Percentiles rank a stretch among this genome's conserved stretches.
Conservation (phyloP, 1,284 basidiomycete genomes). For the Naganishia albida region DNA sequence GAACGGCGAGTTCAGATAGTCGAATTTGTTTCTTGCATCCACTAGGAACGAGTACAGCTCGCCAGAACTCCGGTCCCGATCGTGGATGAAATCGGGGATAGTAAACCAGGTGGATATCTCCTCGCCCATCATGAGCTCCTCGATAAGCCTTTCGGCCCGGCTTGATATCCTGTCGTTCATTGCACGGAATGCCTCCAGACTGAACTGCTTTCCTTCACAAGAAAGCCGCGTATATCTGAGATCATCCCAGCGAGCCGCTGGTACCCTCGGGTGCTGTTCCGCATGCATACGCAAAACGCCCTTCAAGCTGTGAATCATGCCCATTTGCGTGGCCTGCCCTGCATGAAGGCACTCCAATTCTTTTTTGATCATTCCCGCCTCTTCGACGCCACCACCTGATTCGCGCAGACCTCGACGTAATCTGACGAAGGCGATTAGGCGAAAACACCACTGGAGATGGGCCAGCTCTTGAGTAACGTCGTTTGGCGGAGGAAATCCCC, state of each 20-base stretch:
- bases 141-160: neutral
- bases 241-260: neutral
- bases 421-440: neutral
- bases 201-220: neutral
- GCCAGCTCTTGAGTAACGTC: neutral
- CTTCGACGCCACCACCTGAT: neutral
- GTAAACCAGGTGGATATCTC: neutral
- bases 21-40: neutral
- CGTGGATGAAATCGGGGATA: neutral
- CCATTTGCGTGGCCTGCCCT: neutral
- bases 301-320: neutral
- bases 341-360: neutral
- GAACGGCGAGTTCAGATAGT: neutral
- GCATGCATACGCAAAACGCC: neutral
- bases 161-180: neutral
- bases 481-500: conserved; percentile 1
- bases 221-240: neutral
- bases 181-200: neutral
- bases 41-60: neutral
- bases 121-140: neutral
- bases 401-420: neutral
- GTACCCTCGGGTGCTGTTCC: neutral
- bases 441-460: neutral
- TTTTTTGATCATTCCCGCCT: neutral
- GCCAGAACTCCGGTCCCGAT: neutral